A percentile compares a stretch with the other conserved stretches of the same genome.
Conservation (phyloP, 106 monocot species). For the Narthecium ossifragum region DNA sequence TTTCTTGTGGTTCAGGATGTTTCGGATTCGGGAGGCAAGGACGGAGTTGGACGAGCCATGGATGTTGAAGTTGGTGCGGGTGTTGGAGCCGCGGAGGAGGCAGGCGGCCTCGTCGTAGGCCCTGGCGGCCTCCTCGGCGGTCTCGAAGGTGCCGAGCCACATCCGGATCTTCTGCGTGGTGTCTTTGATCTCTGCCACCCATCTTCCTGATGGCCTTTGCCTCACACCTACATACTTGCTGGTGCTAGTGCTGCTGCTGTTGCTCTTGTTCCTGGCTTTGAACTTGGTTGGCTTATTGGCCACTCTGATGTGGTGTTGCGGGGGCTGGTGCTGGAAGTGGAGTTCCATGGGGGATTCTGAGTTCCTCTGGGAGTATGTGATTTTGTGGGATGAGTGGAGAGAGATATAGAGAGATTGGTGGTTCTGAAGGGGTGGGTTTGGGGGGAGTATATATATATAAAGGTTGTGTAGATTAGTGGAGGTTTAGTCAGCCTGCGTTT, state of each 20-base stretch:
- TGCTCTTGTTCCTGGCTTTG: conserved; percentile 11
- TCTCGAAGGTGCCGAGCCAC: conserved; percentile 79
- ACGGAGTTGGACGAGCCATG: conserved; percentile 18
- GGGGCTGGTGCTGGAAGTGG: conserved; percentile 2
- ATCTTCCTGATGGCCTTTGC: conserved; percentile 58
- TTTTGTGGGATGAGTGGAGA: not conserved
- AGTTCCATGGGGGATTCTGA: not conserved
- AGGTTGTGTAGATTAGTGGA: no score
- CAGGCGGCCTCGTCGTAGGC: conserved; percentile 65
- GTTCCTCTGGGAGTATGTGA: not conserved
- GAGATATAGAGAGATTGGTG: not conserved
- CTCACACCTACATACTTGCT: conserved; percentile 53
- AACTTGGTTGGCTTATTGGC: conserved; percentile 7
- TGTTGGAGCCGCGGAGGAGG: conserved; percentile 56
- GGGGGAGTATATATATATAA: no score
- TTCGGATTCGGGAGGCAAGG: conserved; percentile 16
- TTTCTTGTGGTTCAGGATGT: conserved; percentile 25
- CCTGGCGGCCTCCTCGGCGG: conserved; percentile 49
- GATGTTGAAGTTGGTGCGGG: conserved; percentile 46
- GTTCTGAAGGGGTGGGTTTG: no score
- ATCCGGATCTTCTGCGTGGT: conserved; percentile 60
- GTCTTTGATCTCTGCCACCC: conserved; percentile 77
- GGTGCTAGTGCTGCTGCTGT: conserved; percentile 5
- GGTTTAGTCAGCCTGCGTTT: no score
- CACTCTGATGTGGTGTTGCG: conserved; percentile 1